Base-by-base conservation (phyloP, 2,329 filamentous ascomycete species). In the Cryphonectria carpinicola region DNA sequence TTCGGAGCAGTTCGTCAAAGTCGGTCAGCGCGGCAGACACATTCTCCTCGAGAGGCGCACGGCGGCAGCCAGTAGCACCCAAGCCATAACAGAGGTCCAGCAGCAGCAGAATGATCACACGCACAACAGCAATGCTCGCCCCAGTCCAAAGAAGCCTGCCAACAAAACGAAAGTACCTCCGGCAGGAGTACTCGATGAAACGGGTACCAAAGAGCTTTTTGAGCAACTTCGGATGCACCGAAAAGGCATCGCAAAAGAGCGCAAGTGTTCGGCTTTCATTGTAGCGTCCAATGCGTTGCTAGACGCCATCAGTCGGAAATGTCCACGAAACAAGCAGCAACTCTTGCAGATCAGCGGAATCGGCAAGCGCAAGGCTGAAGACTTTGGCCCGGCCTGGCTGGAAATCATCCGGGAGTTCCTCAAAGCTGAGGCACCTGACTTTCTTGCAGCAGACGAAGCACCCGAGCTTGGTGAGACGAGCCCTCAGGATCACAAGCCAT, bases 321-420 rank as follows among this genome's bases (percentile, higher is more conserved):
- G 67, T 49, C 67, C 70, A 22, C 67, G 41, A 17, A 60, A 49
- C 17, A 41, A 65, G 14, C n/a, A 22, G 37, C 64, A 71, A 37
- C 32, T 70, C 11, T n/a, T 66, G 37, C 22, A 28, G 14, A 67
- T 70, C 49, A 63, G 39, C 43, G 70, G 64, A 7, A 43, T 71
- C 46, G 70, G 67, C 46, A 61, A 52, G 13, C 35, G 14, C 35
- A 65, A 69, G n/a, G n/a, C 62, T 7, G n/a, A 41, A 17, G 56
- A 65, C 4, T 70, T n/a, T 58, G 67, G 70, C 32, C n/a, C 58
- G n/a, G 67, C 46, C 6, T 71, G 70, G 70, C 39, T 71, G 28
- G 64, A 39, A 5, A 71, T 71, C 43, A 60, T 65, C 17, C 39
- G 25, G 14, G 22, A 60, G 6, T 65, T 69, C 22, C 46, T 71